Conservation (phyloP, 1,284 basidiomycete species). For the Cryptococcus neoformans region DNA sequence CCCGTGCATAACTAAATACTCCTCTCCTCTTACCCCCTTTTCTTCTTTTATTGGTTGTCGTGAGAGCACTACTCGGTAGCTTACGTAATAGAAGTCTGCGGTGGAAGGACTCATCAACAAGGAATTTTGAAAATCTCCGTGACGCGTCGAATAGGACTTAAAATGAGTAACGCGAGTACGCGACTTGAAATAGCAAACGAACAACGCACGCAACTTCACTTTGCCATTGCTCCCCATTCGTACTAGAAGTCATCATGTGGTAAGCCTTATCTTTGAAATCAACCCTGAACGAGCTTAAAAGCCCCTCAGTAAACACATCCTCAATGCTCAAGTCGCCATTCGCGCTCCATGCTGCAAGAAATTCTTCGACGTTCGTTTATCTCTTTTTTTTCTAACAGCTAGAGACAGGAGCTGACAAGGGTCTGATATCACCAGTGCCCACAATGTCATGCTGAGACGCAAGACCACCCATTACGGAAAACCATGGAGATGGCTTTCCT, state of each 20-base stretch:
- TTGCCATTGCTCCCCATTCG: no score
- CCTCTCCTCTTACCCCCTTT: no score
- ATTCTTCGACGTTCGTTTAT: slow-evolving; percentile 70
- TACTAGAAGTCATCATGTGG: not conserved
- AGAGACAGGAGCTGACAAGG: not conserved
- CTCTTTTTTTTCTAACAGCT: not conserved
- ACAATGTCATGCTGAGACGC: slow-evolving; percentile 83
- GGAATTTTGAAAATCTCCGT: no score
- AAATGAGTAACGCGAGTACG: no score
- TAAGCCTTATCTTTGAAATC: not conserved
- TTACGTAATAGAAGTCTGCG: no score
- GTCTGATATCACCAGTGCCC: slow-evolving; percentile 60
- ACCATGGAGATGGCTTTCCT: slow-evolving; percentile 89
- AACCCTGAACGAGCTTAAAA: not conserved
- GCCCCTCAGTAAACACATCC: slow-evolving; percentile 72
- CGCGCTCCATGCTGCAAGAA: slow-evolving; percentile 92
- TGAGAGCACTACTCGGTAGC: no score
- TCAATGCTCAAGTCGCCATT: slow-evolving; percentile 90
- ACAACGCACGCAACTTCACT: no score
- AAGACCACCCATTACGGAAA: slow-evolving; percentile 70
- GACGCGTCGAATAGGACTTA: no score
- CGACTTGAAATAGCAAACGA: no score
- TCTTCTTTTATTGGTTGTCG: no score
- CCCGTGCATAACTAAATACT: no score
- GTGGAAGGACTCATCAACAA: no score